Evolutionary conservation across 2,329 filamentous ascomycete species (phyloP), one percentile per base, ranked within the genome.

Genomic region (Alternaria alternata): DNA sequence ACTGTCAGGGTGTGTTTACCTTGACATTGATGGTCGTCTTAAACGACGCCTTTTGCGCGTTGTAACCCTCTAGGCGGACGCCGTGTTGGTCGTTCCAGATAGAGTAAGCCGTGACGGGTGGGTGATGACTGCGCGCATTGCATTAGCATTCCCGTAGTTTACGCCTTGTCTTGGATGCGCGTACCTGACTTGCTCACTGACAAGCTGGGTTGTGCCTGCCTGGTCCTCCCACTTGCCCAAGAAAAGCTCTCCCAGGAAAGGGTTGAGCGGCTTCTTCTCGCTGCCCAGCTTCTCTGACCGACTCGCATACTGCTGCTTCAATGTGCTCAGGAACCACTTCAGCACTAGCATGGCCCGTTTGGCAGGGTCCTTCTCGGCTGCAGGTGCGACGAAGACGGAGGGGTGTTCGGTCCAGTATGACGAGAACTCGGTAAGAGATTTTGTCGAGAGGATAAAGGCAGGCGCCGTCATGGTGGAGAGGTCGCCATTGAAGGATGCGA

Each of bases 261-360:
- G 95, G 76, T 99, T 98, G 61, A 99, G 82, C 3, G 94, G 94
- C 84, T 98, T 99, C 88, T 98, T 98, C 84, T 97, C 94, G 74
- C 93, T 95, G 51, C 93, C 93, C 65, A 89, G 80, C 77, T 89
- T 89, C 77, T 97, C 94, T 75, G 92, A 96, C 60, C 88, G 83
- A 69, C 84, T 88, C 69, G 85, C 86, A 76, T 90, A 91, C 77
- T 96, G 93, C 80, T 96, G 92, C 82, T 95, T 96, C 53, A 98
- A 84, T 4, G 94, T 97, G 73, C 89, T 94, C 56, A 98, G 82
- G 82, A 97, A 98, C 94, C 94, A 98, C 80, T 94, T 96, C 71
- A 97, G 83, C n/a, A 98, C 94, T 34, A 94, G 84, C 67, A 96
- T 81, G 20, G 92, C 90, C 63, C 94, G 89, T 83, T 93, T 95